A percentile compares a stretch with the other conserved stretches of the same genome.
Conservation (phyloP, 169 alveolate genomes). For the Perkinsus chesapeaki region DNA sequence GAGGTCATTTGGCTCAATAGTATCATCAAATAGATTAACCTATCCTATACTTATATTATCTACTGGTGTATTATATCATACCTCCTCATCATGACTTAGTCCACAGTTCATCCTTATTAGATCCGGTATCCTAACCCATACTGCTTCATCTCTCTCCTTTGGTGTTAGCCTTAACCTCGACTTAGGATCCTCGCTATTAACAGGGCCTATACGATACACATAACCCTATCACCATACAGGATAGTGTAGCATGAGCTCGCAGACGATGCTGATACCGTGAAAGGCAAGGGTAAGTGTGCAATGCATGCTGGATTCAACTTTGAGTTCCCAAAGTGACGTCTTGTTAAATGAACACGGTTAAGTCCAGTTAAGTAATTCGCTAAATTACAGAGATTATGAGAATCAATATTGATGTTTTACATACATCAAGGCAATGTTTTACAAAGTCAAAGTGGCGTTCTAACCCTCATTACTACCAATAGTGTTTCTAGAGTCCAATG, state of each 20-base stretch:
- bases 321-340: no score
- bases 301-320: no score
- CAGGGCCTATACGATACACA: neutral
- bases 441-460: no score
- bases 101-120: neutral
- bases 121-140: neutral
- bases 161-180: neutral
- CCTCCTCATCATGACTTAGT: neutral
- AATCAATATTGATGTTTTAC: no score
- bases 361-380: no score
- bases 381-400: no score
- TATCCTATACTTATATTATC: neutral
- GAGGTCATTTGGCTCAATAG: conserved; percentile 9
- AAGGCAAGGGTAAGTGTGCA: no score
- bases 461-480: neutral
- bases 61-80: neutral
- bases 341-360: no score
- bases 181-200: neutral
- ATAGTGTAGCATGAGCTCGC: no score
- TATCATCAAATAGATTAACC: neutral
- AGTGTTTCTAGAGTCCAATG: neutral
- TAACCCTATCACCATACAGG: neutral
- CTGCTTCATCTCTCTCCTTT: neutral
- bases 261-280: no score
- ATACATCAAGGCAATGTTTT: no score